A percentile compares a stretch with the other conserved stretches of the same genome.
These are phyloP conservation scores for Candida xiaguanensis DNA, from an alignment of 805 yeast genomes.

Conservation along the genomic window DNA sequence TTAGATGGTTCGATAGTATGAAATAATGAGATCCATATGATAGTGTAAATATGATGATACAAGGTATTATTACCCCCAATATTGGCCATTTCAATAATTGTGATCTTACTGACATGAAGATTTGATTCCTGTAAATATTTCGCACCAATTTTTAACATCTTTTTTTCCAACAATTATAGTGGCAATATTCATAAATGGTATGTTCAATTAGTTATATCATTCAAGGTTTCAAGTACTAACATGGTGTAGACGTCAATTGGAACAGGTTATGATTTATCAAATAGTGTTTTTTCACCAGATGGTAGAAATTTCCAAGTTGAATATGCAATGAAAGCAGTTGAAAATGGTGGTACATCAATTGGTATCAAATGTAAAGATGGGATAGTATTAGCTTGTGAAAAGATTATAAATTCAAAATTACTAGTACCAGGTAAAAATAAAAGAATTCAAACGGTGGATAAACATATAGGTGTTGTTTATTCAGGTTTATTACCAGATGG, in stretches of 20 bases:
- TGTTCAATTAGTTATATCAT: too few relatives aligned
- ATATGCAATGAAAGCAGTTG: slow-evolving; percentile 96
- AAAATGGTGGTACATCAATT: slow-evolving; percentile 92
- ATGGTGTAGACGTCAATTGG: slow-evolving; percentile 79
- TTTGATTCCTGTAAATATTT: too few relatives aligned
- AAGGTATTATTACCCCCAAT: slow-evolving; percentile 60
- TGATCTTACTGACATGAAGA: too few relatives aligned
- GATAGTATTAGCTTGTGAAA: slow-evolving; percentile 96
- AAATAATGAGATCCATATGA: slow-evolving; percentile 63
- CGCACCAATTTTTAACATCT: not conserved
- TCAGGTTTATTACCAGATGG: slow-evolving; percentile 97
- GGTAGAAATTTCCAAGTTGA: slow-evolving; percentile 97
- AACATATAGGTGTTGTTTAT: slow-evolving; percentile 91
- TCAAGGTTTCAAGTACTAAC: too few relatives aligned
- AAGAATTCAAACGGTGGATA: slow-evolving; percentile 89
- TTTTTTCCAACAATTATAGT: slow-evolving; percentile 4
- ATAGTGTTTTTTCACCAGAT: slow-evolving; percentile 88
- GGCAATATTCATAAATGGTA: slow-evolving; percentile 8
- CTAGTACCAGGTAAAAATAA: slow-evolving; percentile 86
- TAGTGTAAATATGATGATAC: slow-evolving; percentile 48
- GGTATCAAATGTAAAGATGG: slow-evolving; percentile 94
- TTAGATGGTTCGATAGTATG: slow-evolving; percentile 45
- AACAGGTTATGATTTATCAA: slow-evolving; percentile 97
- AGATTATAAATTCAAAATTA: slow-evolving; percentile 79
- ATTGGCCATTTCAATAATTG: slow-evolving; percentile 43